Conservation (phyloP, 495 filamentous ascomycete genomes). For the Letharia columbiana region DNA sequence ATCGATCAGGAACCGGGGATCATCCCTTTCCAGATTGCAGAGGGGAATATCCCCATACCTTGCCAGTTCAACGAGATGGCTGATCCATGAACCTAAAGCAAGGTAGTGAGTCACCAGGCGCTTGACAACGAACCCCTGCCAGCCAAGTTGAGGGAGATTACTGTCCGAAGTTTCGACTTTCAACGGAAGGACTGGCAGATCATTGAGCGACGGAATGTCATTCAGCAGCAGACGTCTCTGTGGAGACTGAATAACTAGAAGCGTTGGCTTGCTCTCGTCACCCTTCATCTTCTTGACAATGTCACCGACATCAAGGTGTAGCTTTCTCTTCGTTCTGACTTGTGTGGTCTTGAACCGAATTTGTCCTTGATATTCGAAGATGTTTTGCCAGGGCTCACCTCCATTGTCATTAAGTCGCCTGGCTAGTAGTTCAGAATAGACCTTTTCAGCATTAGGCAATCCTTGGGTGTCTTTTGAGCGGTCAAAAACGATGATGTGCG, state of each 20-base stretch:
- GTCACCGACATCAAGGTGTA: constrained; percentile 76
- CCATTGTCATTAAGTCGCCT: constrained; percentile 56
- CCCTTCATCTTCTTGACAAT: constrained; percentile 77
- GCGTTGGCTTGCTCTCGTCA: constrained; percentile 68
- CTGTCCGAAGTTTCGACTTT: constrained; percentile 75
- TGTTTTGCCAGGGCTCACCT: constrained; percentile 62
- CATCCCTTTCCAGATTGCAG: constrained; percentile 90
- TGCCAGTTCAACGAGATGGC: constrained; percentile 75
- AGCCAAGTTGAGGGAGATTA: constrained; percentile 81
- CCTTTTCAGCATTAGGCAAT: constrained; percentile 80
- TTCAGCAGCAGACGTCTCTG: constrained; percentile 72
- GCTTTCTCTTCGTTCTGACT: constrained; percentile 80
- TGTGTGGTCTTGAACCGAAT: constrained; percentile 79
- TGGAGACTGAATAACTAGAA: constrained; percentile 85
- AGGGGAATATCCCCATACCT: constrained; percentile 90
- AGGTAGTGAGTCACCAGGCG: constrained; percentile 83
- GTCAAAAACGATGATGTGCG: constrained; percentile 78
- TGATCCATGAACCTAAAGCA: constrained; percentile 81
- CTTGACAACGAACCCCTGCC: constrained; percentile 84
- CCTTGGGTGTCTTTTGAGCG: constrained; percentile 68
- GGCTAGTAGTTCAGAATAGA: constrained; percentile 70
- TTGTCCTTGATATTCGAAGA: constrained; percentile 79
- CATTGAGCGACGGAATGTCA: constrained; percentile 73
- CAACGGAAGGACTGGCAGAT: constrained; percentile 75
- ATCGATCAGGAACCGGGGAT: constrained; percentile 90